These are phyloP conservation scores for Ophiostoma tasmaniense DNA, from an alignment of 2,329 filamentous ascomycete genomes.

Conservation along the genomic window DNA sequence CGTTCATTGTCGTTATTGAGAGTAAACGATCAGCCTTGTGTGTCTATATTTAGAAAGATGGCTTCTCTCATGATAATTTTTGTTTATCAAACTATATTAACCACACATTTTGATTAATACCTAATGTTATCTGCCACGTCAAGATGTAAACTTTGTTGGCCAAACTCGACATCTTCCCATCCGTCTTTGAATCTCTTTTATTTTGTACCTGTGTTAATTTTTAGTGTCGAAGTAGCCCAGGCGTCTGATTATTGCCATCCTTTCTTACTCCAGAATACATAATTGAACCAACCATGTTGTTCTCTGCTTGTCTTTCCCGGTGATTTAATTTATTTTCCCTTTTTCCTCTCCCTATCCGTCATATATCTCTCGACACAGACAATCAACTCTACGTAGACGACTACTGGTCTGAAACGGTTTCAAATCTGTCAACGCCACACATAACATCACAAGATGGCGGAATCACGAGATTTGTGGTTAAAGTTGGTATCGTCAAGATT, in stretches of 20 bases:
- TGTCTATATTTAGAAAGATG: background rate
- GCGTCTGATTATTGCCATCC: background rate
- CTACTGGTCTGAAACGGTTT: background rate
- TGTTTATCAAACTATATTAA: no score
- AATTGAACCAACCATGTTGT: no score
- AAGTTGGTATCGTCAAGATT: constrained; percentile 7
- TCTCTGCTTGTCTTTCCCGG: background rate
- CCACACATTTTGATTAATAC: no score
- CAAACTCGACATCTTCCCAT: no score
- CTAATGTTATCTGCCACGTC: no score
- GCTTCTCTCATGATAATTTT: background rate
- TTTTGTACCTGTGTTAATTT: background rate
- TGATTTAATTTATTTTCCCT: background rate
- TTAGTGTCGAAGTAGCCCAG: no score
- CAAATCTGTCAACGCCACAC: background rate
- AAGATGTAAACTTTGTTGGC: no score
- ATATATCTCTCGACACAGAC: background rate
- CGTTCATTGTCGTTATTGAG: background rate
- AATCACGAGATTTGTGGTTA: background rate
- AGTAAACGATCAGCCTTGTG: background rate
- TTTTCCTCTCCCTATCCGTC: background rate
- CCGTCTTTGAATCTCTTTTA: background rate
- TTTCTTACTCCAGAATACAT: no score
- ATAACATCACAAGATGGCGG: background rate
- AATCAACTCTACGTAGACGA: background rate